These are phyloP conservation scores for Salix udensis DNA, from an alignment of 345 rosid species.

Conservation along the genomic window DNA sequence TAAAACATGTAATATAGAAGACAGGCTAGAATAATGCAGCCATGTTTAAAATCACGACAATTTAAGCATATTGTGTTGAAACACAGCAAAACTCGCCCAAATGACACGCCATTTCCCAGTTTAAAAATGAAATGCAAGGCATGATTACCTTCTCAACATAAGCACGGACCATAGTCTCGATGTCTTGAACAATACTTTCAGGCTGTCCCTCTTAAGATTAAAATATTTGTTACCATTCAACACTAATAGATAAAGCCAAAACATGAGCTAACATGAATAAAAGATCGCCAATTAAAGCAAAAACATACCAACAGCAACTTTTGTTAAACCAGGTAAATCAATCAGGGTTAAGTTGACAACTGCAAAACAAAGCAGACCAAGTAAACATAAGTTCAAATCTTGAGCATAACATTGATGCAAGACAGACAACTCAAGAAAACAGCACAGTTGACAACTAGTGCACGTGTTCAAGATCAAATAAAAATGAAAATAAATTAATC, in stretches of 20 bases:
- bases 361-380: conserved; percentile 30
- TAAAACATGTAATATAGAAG: not conserved
- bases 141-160: conserved; percentile 81
- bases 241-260: not conserved
- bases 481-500: not conserved
- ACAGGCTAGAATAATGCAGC: not conserved
- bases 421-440: not conserved
- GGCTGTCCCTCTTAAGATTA: conserved; percentile 83
- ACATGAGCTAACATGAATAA: conserved; percentile 1
- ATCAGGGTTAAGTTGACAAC: conserved; percentile 93
- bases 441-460: not conserved
- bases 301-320: conserved; percentile 83
- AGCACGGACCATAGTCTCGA: conserved; percentile 82
- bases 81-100: not conserved
- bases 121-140: not conserved
- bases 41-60: not conserved
- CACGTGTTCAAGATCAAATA: not conserved
- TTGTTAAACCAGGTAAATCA: conserved; percentile 93
- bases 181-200: conserved; percentile 74
- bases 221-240: conserved; percentile 15
- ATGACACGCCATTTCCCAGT: not conserved
- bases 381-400: not conserved
- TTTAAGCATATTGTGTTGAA: not conserved
- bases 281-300: not conserved
- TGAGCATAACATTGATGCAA: not conserved